Conservation (phyloP, 225 moss, liverwort and hornwort genomes). For the Straminergon stramineum region DNA sequence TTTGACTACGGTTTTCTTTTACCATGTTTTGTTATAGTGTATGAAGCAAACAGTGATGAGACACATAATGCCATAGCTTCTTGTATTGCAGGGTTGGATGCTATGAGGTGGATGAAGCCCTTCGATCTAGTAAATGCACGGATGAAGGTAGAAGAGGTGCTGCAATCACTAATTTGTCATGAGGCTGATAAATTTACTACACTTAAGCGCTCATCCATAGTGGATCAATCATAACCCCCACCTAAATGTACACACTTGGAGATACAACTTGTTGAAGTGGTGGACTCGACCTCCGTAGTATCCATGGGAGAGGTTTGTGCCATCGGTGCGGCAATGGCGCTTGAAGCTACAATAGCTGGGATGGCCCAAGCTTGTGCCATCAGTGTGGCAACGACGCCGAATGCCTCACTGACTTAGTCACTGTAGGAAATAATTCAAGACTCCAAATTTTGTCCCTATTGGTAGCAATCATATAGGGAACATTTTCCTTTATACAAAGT, state of each 20-base stretch:
- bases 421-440: not conserved
- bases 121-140: rapidly evolving
- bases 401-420: not conserved
- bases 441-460: not conserved
- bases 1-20: no score
- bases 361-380: not conserved
- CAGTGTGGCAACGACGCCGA: rapidly evolving
- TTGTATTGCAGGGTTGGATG: not conserved
- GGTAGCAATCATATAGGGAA: rapidly evolving
- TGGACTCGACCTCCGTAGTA: rapidly evolving
- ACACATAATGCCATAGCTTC: not conserved
- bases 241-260: rapidly evolving
- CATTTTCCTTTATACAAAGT: no score
- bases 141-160: not conserved
- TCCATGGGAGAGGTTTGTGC: not conserved
- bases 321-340: rapidly evolving
- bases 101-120: not conserved
- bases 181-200: rapidly evolving
- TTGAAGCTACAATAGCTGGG: not conserved
- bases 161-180: rapidly evolving
- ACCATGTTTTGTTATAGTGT: no score
- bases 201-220: rapidly evolving
- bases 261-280: rapidly evolving
- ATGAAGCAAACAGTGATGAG: not conserved
- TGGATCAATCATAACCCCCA: not conserved